Percentiles rank a stretch among this genome's conserved stretches.
Evolutionary conservation across 345 rosid species (phyloP).

Genomic region (Leavenworthia alabamica): DNA sequence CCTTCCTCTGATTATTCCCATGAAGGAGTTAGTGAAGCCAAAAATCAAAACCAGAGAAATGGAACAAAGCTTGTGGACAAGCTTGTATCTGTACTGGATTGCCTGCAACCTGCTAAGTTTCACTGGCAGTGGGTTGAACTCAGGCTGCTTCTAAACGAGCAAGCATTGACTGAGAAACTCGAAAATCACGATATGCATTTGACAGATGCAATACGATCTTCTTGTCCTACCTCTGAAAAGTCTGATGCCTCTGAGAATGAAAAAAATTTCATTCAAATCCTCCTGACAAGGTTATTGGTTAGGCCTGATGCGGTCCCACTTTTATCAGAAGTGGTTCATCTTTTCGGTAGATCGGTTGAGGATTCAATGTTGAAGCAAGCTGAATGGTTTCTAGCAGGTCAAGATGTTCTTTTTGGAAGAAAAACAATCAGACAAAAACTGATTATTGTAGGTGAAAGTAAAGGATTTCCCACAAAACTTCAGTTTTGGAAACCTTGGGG

Average conservation of each 20-base stretch:
- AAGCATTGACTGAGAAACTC: constrained; percentile 77
- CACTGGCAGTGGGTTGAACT: constrained; percentile 99
- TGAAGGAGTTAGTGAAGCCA: constrained; percentile 54
- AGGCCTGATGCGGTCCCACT: constrained; percentile 97
- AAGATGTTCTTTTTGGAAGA: constrained; percentile 83
- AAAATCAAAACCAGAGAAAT: constrained; percentile 44
- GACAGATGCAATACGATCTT: constrained; percentile 67
- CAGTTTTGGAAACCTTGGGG: constrained; percentile 96
- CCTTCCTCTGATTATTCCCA: constrained; percentile 42
- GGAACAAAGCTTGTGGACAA: constrained; percentile 71
- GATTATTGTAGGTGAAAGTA: constrained; percentile 66
- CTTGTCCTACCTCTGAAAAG: constrained; percentile 65
- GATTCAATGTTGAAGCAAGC: constrained; percentile 90
- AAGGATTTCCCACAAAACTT: constrained; percentile 62
- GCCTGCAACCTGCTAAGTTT: constrained; percentile 92
- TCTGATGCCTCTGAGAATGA: constrained; percentile 82
- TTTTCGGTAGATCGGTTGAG: constrained; percentile 91
- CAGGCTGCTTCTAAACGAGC: constrained; percentile 93
- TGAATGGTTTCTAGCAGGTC: constrained; percentile 87
- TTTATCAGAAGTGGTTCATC: constrained; percentile 90
- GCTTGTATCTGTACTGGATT: constrained; percentile 69
- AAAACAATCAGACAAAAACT: constrained; percentile 87
- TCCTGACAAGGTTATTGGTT: constrained; percentile 88
- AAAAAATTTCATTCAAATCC: constrained; percentile 73
- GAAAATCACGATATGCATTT: constrained; percentile 64